Evolutionary conservation across 129 eudicot species (phyloP), one percentile per base, ranked within the genome.

Genomic region (Centrapalus pauciflorus): DNA sequence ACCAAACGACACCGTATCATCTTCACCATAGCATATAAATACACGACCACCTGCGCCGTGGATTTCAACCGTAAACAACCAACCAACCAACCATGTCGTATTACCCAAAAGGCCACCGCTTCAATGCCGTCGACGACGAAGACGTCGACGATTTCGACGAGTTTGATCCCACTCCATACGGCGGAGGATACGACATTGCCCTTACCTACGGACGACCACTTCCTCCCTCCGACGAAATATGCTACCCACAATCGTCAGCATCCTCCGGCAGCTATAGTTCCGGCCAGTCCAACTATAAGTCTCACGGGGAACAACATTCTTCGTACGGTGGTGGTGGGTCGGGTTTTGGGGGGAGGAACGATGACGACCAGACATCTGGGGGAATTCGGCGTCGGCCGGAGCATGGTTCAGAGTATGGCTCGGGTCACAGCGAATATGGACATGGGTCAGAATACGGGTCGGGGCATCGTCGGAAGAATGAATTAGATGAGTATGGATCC

Each of bases 111-210:
- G 96, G 96, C 76, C 88, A 82, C 79, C 76, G 28, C 6, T 9
- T 13, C 64, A 60, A 50, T 34, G 59, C 80, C 65, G 79, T 45
- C 29, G 79, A 56, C 0, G 82, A 61, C 41, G 89, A 80, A 79
- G 89, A 74, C 24, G 86, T 77, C 16, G 83, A 87, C 32, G 96
- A 87, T 66, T 91, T 85, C 64, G 81, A 81, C 63, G 94, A 85
- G 77, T 84, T 63, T 50, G 96, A 91, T 77, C 77, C 94, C 5
- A 83, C 96, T 61, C 96, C 98, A 2, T 92, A 92, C 66, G 80
- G 80, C 16, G 96, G 98, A 0, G 98, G 98, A n/a, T 88, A 85
- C 77, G 90, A 88, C 55, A 74, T 83, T 23, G 4, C 61, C 1
- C 38, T 85, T 12, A 81, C 89, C n/a, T 92, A 72, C 69, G 95